Conservation (phyloP, 164 flowering plant genomes). For the Aristolochia contorta region DNA sequence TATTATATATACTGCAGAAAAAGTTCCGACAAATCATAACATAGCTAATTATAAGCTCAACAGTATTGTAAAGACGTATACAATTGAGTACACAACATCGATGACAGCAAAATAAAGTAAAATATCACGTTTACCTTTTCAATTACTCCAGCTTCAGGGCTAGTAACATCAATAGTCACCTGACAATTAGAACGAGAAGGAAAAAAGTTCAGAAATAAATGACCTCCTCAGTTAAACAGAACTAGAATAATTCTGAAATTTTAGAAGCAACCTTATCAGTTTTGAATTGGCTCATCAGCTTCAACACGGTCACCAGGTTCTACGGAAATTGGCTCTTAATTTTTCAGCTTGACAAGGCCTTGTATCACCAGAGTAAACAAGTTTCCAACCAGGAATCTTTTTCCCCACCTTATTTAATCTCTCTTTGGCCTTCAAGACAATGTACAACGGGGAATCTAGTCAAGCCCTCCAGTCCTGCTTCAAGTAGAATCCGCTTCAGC, state of each 20-base stretch:
- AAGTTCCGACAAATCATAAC: too few species aligned
- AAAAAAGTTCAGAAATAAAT: not conserved
- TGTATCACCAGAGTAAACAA: constrained; percentile 96
- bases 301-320: constrained; percentile 86
- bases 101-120: not conserved
- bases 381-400: constrained; percentile 88
- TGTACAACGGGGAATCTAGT: constrained; percentile 87
- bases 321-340: constrained; percentile 7
- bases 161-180: constrained; percentile 95
- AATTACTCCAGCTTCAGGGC: constrained; percentile 90
- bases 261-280: constrained; percentile 68
- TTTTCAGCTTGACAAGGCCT: constrained; percentile 73
- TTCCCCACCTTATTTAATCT: constrained; percentile 58
- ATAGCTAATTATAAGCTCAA: too few species aligned
- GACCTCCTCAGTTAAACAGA: too few species aligned
- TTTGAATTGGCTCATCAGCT: constrained; percentile 83
- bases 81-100: too few species aligned
- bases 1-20: too few species aligned
- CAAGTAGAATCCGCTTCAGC: constrained; percentile 47
- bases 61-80: too few species aligned
- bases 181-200: constrained; percentile 16
- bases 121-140: constrained; percentile 45
- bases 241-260: not conserved
- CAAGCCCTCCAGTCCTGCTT: constrained; percentile 68
- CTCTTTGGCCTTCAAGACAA: constrained; percentile 50